Percentiles rank a stretch among this genome's conserved stretches.
Evolutionary conservation across 331 rosid species (phyloP).

Genomic region (Cucumis variabilis): DNA sequence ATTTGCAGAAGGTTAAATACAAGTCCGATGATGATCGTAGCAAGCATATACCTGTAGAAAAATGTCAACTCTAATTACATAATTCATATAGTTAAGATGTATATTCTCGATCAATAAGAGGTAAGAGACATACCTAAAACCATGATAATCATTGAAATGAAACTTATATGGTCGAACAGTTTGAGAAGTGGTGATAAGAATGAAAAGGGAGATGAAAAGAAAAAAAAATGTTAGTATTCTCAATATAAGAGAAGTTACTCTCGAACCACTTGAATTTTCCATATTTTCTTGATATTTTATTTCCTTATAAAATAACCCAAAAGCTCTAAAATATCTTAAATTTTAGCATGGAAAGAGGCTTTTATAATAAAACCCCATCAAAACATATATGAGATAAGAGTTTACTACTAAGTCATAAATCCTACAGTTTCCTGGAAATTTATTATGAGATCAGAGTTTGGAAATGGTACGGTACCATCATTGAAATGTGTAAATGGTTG

Average conservation of each 20-base stretch:
- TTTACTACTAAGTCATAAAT: not conserved
- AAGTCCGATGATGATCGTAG: slow-evolving; percentile 61
- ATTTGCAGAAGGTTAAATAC: slow-evolving; percentile 57
- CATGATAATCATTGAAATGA: slow-evolving; percentile 42
- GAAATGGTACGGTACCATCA: not conserved
- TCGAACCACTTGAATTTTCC: slow-evolving; percentile 49
- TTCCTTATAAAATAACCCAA: not conserved
- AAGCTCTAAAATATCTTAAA: not conserved
- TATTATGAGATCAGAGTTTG: not conserved
- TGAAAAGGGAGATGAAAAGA: slow-evolving; percentile 55
- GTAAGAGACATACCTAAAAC: slow-evolving; percentile 45
- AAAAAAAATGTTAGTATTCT: slow-evolving; percentile 56
- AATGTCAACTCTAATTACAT: not conserved
- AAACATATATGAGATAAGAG: not conserved
- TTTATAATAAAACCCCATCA: not conserved
- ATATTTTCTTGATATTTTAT: not conserved
- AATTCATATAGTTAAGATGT: no score
- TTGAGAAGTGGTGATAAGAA: slow-evolving; percentile 41
- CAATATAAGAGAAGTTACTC: slow-evolving; percentile 45
- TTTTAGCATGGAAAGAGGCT: not conserved
- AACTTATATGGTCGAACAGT: not conserved
- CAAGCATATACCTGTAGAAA: slow-evolving; percentile 59
- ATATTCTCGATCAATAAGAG: no score
- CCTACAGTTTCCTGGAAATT: not conserved
- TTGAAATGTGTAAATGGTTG: not conserved